Evolutionary conservation across 768 basidiomycete species (phyloP).

Genomic region (Trametes cingulata): DNA sequence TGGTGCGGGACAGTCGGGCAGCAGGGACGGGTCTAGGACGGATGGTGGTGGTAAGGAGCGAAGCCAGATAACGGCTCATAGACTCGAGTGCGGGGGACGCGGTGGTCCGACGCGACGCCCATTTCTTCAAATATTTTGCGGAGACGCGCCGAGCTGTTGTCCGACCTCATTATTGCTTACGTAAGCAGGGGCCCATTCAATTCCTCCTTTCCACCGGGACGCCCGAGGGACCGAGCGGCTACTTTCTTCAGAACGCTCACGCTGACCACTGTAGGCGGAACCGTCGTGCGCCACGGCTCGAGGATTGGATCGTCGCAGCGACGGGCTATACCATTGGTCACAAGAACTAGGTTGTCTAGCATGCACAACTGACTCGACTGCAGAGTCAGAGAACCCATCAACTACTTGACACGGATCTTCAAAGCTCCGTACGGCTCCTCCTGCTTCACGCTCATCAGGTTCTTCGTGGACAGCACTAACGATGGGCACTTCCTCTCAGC

Average conservation of each 20-base stretch:
- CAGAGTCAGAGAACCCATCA: not conserved
- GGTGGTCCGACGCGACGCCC: slow-evolving; percentile 21
- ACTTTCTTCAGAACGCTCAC: no score
- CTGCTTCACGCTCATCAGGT: slow-evolving; percentile 64
- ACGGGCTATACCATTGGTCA: no score
- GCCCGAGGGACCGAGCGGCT: no score
- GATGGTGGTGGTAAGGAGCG: slow-evolving; percentile 34
- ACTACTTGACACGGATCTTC: slow-evolving; percentile 40
- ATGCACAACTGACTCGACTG: not conserved
- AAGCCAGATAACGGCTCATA: slow-evolving; percentile 23
- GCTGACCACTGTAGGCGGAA: no score
- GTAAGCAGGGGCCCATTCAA: not conserved
- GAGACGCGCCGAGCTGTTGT: not conserved
- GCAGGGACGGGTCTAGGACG: slow-evolving; percentile 10
- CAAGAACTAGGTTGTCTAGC: not conserved
- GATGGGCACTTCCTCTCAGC: not conserved
- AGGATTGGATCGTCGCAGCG: not conserved
- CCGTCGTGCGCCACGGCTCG: no score
- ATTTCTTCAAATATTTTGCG: slow-evolving; percentile 11
- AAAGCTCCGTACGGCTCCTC: slow-evolving; percentile 58
- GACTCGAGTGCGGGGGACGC: not conserved
- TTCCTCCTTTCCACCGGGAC: not conserved
- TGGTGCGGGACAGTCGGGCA: slow-evolving; percentile 22
- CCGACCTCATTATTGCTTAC: slow-evolving; percentile 1
- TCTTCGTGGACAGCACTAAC: slow-evolving; percentile 78